Evolutionary conservation across 2,329 filamentous ascomycete genomes (phyloP), one percentile per base, ranked within the genome.

Genomic region (Bimuria novae-zelandiae): DNA sequence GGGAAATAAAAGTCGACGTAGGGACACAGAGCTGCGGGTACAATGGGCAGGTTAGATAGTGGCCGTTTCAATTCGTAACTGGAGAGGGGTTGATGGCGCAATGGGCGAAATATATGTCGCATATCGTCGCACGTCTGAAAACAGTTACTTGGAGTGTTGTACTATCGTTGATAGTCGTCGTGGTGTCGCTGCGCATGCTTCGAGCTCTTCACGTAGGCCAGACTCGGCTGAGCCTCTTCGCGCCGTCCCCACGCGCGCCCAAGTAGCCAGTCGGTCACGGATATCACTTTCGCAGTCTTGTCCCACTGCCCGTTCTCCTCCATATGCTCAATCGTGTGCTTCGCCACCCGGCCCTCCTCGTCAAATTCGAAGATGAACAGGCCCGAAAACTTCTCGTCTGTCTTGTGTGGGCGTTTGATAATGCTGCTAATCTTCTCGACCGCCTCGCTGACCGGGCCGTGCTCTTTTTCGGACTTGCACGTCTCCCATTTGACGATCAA

Each of bases 331-430:
- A 99, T 97, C 0, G 90, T 96, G 73, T 97, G 94, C 62, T 85
- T 91, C 42, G 89, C 76, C 30, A 99, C 85, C 58, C 91, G 82
- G 1, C 94, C 94, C 64, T 96, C 84, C 41, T 85, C 81, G 68
- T 97, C 94, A 71, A 99, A 99, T 60, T 96, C 90, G 72, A 99
- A 99, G 54, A 96, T 88, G 75, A 97, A 99, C 10, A 97, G 75
- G 0, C 94, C 94, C 1, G 87, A 90, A 64, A 97, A 97, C 67
- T 92, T 89, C 66, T 89, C 88, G 19, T 73, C 62, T 2, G 33
- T 19, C 8, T 56, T 52, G 36, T 54, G 43, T 61, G 80, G 74
- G 16, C 82, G 79, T 45, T 84, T 81, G 4, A 87, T 76, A 35
- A 84, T 82, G 33, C 79, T 78, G 16, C 75, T 80, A 52, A 83